Conservation (phyloP, 2,329 filamentous ascomycete genomes). For the Venturia asperata region DNA sequence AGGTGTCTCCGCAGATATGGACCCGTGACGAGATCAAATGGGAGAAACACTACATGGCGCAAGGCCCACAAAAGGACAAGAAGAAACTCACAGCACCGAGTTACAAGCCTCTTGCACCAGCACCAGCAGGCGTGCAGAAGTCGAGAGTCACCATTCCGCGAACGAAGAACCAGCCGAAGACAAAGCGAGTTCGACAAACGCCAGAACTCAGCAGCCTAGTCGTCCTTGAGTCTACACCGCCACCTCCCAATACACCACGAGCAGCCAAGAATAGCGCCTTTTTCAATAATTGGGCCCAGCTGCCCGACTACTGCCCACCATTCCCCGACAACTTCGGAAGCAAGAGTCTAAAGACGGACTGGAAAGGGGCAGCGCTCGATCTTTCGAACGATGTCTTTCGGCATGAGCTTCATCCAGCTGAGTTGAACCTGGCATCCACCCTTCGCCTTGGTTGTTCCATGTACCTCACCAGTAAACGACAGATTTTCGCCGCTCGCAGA, state of each 20-base stretch:
- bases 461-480: constrained; percentile 86
- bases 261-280: constrained; percentile 58
- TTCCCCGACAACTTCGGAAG: constrained; percentile 50
- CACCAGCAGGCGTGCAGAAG: constrained; percentile 14
- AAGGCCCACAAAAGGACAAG: constrained; percentile 6
- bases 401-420: constrained; percentile 67
- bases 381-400: constrained; percentile 64
- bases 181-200: neutral
- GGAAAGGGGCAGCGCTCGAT: constrained; percentile 73
- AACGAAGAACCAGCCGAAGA: constrained; percentile 1
- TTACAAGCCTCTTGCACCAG: constrained; percentile 12
- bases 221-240: neutral
- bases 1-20: constrained; percentile 8
- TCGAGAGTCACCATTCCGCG: neutral
- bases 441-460: constrained; percentile 79
- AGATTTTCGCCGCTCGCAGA: constrained; percentile 75
- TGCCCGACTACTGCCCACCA: constrained; percentile 68
- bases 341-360: constrained; percentile 74
- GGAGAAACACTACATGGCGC: constrained; percentile 1
- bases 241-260: constrained; percentile 28
- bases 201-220: neutral
- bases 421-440: constrained; percentile 67
- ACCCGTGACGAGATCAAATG: neutral
- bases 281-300: constrained; percentile 33
- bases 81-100: constrained; percentile 6